Base-by-base conservation (phyloP, 192 early-diverging fungal genomes). In the Coemansia nantahalensis region DNA sequence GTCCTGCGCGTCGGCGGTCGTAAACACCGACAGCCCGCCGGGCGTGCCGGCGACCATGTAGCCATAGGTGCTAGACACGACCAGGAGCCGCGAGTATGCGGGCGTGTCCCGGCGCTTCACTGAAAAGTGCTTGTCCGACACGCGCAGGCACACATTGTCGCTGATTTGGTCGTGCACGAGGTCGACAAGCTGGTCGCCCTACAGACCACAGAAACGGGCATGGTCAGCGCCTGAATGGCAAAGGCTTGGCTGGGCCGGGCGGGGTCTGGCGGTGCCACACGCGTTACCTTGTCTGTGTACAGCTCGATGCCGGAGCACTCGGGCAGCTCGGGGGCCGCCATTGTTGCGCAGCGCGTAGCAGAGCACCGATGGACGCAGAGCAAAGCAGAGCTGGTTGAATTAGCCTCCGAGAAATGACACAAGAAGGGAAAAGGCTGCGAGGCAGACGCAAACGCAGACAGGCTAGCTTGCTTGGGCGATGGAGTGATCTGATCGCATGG, bases 41-140 rank as follows among this genome's bases (percentile, higher is more conserved):
- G 56, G 69, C 13, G 79, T 69, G 7, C 81, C 88, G 12, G 84
- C 88, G 13, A 86, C 79, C 44, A 86, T 82, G 43, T 82, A 90
- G 1, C 85, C 86, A 54, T 78, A 81, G n/a, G 38, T 79, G 49
- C 78, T 85, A 23, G 86, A 87, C 8, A 82, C 68, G 0, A 59
- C 81, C 38, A 90, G 70, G 14, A 88, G 56, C 21, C 70, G 77
- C 3, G 76, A 72, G 39, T 72, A 61, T 14, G 73, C 51, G 7
- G 80, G 77, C 10, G 79, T 80, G 1, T 73, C 53, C 33, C 73
- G 65, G 44, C 66, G 48, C 48, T 31, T 23, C 15, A 26, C 24
- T 2, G 65, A 60, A 31, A 77, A 77, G 11, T 23, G 62, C 28
- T 61, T n/a, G 56, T 53, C 48, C 6, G 66, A 34, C 9, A 77